phyloP scores from a whole-genome alignment of 129 eudicot species.

The Tanacetum coccineum region DNA sequence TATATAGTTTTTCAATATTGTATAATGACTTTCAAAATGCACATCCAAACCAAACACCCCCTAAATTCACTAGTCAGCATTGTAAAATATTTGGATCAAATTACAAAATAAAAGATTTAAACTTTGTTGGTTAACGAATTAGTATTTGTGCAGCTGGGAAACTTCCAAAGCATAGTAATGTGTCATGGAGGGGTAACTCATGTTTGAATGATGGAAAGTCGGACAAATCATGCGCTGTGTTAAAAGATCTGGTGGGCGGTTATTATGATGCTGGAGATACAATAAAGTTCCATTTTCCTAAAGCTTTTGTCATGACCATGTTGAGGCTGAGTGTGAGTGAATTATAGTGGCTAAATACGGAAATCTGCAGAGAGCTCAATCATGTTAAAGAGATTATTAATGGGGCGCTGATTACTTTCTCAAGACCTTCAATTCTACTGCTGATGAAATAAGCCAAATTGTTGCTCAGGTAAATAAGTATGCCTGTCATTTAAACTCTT shows the following conservation, averaged over 20 bases:
- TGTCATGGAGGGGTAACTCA: conserved; percentile 89
- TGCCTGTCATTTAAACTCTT: not conserved
- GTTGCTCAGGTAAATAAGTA: conserved; percentile 62
- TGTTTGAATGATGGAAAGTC: conserved; percentile 70
- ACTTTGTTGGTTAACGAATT: not conserved
- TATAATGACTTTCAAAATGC: too few species aligned
- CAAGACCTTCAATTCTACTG: conserved; percentile 77
- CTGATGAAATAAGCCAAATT: conserved; percentile 64
- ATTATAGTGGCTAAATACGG: conserved; percentile 81
- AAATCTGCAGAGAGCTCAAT: conserved; percentile 87
- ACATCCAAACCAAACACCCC: too few species aligned
- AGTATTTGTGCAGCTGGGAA: conserved; percentile 59
- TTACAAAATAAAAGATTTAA: not conserved
- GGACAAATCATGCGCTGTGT: conserved; percentile 38
- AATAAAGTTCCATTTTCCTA: conserved; percentile 84
- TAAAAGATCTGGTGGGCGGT: conserved; percentile 82
- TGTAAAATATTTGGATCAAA: not conserved
- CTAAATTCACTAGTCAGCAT: too few species aligned
- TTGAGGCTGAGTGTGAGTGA: conserved; percentile 98
- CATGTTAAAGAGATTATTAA: conserved; percentile 81
- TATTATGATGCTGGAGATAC: conserved; percentile 97
- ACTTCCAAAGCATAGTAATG: conserved; percentile 78
- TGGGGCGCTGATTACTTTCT: conserved; percentile 98
- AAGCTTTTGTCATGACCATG: conserved; percentile 91
- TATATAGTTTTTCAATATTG: too few species aligned